phyloP scores from a whole-genome alignment of 345 rosid genomes.

The Dimocarpus longan region DNA sequence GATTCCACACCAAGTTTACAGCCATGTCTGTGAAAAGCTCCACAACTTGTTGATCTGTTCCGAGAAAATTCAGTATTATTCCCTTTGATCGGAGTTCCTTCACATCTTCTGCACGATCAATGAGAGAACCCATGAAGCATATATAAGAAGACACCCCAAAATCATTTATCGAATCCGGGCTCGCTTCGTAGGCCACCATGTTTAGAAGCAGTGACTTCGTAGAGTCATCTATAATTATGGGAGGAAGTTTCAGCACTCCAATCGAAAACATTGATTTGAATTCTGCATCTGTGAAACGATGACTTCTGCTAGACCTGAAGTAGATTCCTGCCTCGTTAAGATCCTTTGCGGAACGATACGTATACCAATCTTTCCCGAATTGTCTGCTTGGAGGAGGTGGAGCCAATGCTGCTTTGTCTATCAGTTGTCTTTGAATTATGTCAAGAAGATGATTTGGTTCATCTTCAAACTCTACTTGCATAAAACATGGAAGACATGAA shows the following conservation, averaged over 20 bases:
- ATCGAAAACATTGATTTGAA: not conserved
- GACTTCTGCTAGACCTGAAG: not conserved
- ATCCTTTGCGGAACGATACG: not conserved
- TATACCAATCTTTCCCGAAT: not conserved
- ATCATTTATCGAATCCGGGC: not conserved
- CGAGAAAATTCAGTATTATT: not conserved
- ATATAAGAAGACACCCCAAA: slow-evolving; percentile 14
- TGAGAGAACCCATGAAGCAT: slow-evolving; percentile 17
- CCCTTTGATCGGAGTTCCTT: slow-evolving; percentile 9
- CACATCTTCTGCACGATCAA: slow-evolving; percentile 19
- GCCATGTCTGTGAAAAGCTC: slow-evolving; percentile 4
- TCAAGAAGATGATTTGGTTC: slow-evolving; percentile 14
- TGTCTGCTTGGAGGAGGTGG: not conserved
- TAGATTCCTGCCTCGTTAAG: slow-evolving; percentile 15
- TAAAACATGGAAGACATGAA: too few relatives aligned
- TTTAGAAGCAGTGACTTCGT: slow-evolving; percentile 1
- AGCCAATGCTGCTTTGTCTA: not conserved
- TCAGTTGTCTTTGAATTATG: not conserved
- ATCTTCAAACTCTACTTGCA: not conserved
- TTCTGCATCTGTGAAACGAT: not conserved
- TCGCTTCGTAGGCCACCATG: slow-evolving; percentile 12
- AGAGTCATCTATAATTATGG: not conserved
- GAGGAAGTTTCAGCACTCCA: slow-evolving; percentile 12
- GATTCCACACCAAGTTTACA: slow-evolving; percentile 6
- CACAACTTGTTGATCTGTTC: slow-evolving; percentile 5